Evolutionary conservation across 352 stramenopile genomes (phyloP).

Genomic region (Phytophthora parvispora): DNA sequence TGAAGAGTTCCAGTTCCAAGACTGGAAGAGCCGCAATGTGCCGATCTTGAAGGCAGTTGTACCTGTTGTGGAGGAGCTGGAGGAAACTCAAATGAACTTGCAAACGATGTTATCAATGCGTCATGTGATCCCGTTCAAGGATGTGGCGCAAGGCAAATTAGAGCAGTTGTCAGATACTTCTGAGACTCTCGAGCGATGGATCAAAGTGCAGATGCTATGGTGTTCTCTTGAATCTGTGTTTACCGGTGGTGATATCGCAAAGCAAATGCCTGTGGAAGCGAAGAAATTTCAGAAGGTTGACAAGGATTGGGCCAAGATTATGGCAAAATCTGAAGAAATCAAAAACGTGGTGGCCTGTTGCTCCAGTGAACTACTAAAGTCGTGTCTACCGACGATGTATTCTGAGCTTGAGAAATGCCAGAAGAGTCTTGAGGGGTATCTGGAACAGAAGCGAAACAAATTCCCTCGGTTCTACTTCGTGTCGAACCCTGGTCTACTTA

Average conservation of each 20-base stretch:
- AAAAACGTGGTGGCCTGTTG: conserved; percentile 96
- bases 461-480: conserved; percentile 99
- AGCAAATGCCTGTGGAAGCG: conserved; percentile 98
- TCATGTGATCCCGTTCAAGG: conserved; percentile 97
- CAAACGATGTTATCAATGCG: conserved; percentile 99
- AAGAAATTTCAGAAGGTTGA: conserved; percentile 99
- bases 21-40: conserved; percentile 95
- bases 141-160: conserved; percentile 96
- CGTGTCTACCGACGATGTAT: conserved; percentile 98
- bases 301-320: conserved; percentile 99
- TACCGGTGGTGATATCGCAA: conserved; percentile 98
- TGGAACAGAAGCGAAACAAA: conserved; percentile 99
- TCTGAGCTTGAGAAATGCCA: conserved; percentile 98
- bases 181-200: conserved; percentile 98
- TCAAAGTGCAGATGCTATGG: conserved; percentile 99
- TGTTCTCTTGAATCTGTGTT: conserved; percentile 99
- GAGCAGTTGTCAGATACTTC: conserved; percentile 97
- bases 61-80: conserved; percentile 97
- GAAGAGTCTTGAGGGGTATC: conserved; percentile 98
- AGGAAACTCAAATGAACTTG: conserved; percentile 99
- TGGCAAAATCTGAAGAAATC: conserved; percentile 93
- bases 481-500: conserved; percentile 97
- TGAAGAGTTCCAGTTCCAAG: conserved; percentile 97
- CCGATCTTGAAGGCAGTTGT: conserved; percentile 97
- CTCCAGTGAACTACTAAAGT: conserved; percentile 98